These are phyloP conservation scores for Datisca glomerata DNA, from an alignment of 306 rosid genomes.

Conservation along the genomic window DNA sequence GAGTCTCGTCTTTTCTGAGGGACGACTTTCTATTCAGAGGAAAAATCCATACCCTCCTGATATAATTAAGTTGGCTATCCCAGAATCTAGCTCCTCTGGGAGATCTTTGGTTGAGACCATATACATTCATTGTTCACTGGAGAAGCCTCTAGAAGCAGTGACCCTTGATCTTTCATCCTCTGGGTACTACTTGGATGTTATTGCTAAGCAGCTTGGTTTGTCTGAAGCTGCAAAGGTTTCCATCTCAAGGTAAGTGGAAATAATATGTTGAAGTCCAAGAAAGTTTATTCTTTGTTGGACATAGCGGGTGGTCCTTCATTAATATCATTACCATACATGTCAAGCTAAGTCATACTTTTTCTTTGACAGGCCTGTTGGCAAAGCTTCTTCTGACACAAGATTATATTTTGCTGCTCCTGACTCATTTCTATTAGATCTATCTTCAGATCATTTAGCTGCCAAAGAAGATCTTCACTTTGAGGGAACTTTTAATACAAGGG, in stretches of 20 bases:
- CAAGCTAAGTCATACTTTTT: slow-evolving; percentile 5
- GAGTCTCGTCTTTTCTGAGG: slow-evolving; percentile 37
- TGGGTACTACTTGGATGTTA: slow-evolving; percentile 66
- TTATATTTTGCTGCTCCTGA: slow-evolving; percentile 52
- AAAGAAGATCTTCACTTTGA: slow-evolving; percentile 30
- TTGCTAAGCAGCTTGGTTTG: slow-evolving; percentile 73
- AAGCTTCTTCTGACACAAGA: slow-evolving; percentile 81
- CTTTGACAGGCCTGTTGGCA: slow-evolving; percentile 68
- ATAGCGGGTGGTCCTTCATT: slow-evolving; percentile 7
- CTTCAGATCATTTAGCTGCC: slow-evolving; percentile 27
- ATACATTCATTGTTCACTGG: slow-evolving; percentile 47
- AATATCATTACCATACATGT: neutral
- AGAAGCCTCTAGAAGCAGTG: slow-evolving; percentile 42
- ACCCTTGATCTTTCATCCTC: slow-evolving; percentile 41
- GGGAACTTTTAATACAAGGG: slow-evolving; percentile 51
- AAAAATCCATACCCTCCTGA: slow-evolving; percentile 48
- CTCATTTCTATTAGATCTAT: slow-evolving; percentile 28
- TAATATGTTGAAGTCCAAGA: slow-evolving; percentile 1
- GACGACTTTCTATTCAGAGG: slow-evolving; percentile 52
- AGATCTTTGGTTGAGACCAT: slow-evolving; percentile 35
- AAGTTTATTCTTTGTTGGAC: slow-evolving; percentile 4
- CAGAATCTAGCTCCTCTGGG: slow-evolving; percentile 21
- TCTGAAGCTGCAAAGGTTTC: slow-evolving; percentile 44
- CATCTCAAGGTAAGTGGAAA: slow-evolving; percentile 58
- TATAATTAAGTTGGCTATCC: slow-evolving; percentile 23